Base-by-base conservation (phyloP, 331 rosid genomes). In the Quercus lobata region DNA sequence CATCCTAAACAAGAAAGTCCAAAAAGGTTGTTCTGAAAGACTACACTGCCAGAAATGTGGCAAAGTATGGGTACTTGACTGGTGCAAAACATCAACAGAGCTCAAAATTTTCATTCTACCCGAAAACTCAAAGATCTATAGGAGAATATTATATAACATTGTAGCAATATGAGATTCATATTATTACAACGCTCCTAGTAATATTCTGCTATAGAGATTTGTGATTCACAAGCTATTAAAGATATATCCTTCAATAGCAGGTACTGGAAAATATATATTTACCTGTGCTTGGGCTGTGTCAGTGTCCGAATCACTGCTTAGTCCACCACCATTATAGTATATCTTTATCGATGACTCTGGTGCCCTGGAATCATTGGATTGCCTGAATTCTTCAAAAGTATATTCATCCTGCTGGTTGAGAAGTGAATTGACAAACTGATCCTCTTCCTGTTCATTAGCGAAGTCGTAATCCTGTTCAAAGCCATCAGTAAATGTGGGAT, bases 241-340 rank as follows among this genome's bases (percentile, higher is more conserved):
- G 46, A 41, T 41, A 41, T 8, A 8, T 41, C 46, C 46, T 41
- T 41, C 46, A 41, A 41, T 41, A 41, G 46, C 61, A 69, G 60
- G 68, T 65, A 71, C 3, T 79, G 18, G 71, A 76, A 57, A 63
- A 19, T 11, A 69, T 69, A 72, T 63, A n/a, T 71, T 69, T 87
- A 90, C 93, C 93, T 4, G 73, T 76, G 52, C 27, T 37, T 34
- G 44, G 72, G 49, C 61, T 65, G 77, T 61, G 66, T 90, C 88
- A 18, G 71, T 71, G 69, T 79, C 88, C 6, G 79, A 71, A 69
- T 76, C 82, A 74, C 83, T 81, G 80, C 81, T 83, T 7, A 49
- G 16, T 52, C 72, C 78, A 29, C 72, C 76, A 18, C 73, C 87
- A 32, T 58, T 25, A 41, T 49, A 21, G 71, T 82, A 71, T 3